Conservation (phyloP, 1,284 basidiomycete species). For the Paramarasmius palmivorus region DNA sequence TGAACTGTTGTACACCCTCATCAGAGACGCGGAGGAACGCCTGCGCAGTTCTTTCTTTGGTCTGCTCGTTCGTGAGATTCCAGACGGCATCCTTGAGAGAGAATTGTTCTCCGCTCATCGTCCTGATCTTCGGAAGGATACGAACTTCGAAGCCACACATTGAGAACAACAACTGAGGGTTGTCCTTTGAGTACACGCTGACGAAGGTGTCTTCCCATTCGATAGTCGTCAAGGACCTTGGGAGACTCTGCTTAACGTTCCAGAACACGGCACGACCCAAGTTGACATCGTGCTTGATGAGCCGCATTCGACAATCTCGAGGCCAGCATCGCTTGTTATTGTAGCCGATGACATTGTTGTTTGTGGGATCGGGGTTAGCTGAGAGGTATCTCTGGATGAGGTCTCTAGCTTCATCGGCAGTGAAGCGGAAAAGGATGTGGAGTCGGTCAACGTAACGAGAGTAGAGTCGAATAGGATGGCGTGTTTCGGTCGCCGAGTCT, state of each 20-base stretch:
- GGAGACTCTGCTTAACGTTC: slow-evolving; percentile 98
- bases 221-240: slow-evolving; percentile 95
- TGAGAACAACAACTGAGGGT: slow-evolving; percentile 96
- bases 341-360: slow-evolving; percentile 98
- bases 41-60: slow-evolving; percentile 96
- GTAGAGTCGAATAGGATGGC: slow-evolving; percentile 93
- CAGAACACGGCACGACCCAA: slow-evolving; percentile 97
- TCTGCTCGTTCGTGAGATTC: slow-evolving; percentile 95
- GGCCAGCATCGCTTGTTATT: slow-evolving; percentile 99
- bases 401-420: slow-evolving; percentile 96
- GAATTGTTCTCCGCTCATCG: slow-evolving; percentile 94
- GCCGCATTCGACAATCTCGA: slow-evolving; percentile 96
- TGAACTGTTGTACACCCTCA: slow-evolving; percentile 94
- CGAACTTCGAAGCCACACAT: slow-evolving; percentile 99
- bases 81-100: slow-evolving; percentile 96
- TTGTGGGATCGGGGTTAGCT: slow-evolving; percentile 97
- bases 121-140: slow-evolving; percentile 94
- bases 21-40: slow-evolving; percentile 98
- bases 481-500: slow-evolving; percentile 89
- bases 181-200: slow-evolving; percentile 96
- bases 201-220: slow-evolving; percentile 99
- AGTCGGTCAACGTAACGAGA: slow-evolving; percentile 93
- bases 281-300: slow-evolving; percentile 99
- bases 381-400: slow-evolving; percentile 97
- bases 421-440: slow-evolving; percentile 97